These are phyloP conservation scores for Arachnomyces sp. DNA, from an alignment of 2,329 filamentous ascomycete species.

Conservation along the genomic window DNA sequence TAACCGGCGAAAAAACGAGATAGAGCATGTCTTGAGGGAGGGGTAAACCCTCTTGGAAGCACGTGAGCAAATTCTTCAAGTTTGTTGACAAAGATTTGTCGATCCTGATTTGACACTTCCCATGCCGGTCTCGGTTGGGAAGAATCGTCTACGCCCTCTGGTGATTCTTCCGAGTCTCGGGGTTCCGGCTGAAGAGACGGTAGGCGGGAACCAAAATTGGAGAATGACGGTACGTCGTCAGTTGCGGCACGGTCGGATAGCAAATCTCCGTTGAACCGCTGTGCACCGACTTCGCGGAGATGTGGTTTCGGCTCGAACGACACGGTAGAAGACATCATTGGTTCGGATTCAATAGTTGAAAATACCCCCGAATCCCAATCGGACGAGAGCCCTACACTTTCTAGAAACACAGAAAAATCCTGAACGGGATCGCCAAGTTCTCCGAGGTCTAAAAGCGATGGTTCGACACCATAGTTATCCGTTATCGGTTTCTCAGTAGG, in stretches of 20 bases:
- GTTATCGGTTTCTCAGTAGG: slow-evolving; percentile 31
- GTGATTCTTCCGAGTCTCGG: slow-evolving; percentile 37
- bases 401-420: slow-evolving; percentile 42
- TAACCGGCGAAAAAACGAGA: slow-evolving; percentile 46
- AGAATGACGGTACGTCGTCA: slow-evolving; percentile 39
- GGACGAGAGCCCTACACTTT: slow-evolving; percentile 43
- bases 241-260: slow-evolving; percentile 30
- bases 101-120: slow-evolving; percentile 41
- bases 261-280: slow-evolving; percentile 33
- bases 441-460: slow-evolving; percentile 38
- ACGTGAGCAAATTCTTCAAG: slow-evolving; percentile 40
- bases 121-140: slow-evolving; percentile 35
- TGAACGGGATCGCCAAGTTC: slow-evolving; percentile 43
- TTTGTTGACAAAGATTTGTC: slow-evolving; percentile 37
- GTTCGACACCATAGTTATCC: slow-evolving; percentile 37
- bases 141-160: slow-evolving; percentile 33
- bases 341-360: slow-evolving; percentile 32
- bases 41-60: slow-evolving; percentile 40
- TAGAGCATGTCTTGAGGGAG: slow-evolving; percentile 43
- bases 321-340: slow-evolving; percentile 29
- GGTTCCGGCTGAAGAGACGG: slow-evolving; percentile 42
- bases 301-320: slow-evolving; percentile 29
- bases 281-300: slow-evolving; percentile 22
- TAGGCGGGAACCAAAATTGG: slow-evolving; percentile 41
- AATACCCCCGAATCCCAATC: slow-evolving; percentile 44